Conservation (phyloP, 2,329 filamentous ascomycete genomes). For the Penicillium paneum region DNA sequence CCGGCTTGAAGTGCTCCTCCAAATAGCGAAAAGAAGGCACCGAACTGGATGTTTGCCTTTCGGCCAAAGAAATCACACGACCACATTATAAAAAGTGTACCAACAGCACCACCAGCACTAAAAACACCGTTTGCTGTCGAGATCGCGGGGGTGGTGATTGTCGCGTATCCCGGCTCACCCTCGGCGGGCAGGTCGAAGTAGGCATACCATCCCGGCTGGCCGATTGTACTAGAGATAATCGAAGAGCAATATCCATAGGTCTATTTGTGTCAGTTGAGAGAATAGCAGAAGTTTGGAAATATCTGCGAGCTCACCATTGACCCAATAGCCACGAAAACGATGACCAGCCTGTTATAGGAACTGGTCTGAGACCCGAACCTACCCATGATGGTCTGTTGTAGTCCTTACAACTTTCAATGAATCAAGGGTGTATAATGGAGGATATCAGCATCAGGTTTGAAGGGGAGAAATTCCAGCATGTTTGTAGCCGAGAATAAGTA, state of each 20-base stretch:
- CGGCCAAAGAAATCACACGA: conserved; percentile 46
- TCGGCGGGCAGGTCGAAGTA: conserved; percentile 49
- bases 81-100: conserved; percentile 52
- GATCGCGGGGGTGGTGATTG: conserved; percentile 47
- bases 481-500: background rate
- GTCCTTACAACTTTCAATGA: background rate
- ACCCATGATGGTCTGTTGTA: conserved; percentile 22
- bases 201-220: conserved; percentile 52
- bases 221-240: conserved; percentile 52
- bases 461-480: background rate
- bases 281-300: background rate
- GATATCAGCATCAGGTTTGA: background rate
- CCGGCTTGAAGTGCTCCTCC: conserved; percentile 50
- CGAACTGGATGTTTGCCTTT: conserved; percentile 48
- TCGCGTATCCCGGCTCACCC: conserved; percentile 46
- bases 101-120: conserved; percentile 49
- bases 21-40: conserved; percentile 44
- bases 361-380: conserved; percentile 38
- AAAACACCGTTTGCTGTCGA: conserved; percentile 51
- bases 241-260: conserved; percentile 53
- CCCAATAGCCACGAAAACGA: conserved; percentile 39
- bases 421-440: background rate
- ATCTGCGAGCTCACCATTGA: conserved; percentile 35
- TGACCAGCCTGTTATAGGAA: conserved; percentile 40
- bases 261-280: conserved; percentile 25